Conservation (phyloP, 176 grass and related monocot genomes). For the Triticum aestivum region DNA sequence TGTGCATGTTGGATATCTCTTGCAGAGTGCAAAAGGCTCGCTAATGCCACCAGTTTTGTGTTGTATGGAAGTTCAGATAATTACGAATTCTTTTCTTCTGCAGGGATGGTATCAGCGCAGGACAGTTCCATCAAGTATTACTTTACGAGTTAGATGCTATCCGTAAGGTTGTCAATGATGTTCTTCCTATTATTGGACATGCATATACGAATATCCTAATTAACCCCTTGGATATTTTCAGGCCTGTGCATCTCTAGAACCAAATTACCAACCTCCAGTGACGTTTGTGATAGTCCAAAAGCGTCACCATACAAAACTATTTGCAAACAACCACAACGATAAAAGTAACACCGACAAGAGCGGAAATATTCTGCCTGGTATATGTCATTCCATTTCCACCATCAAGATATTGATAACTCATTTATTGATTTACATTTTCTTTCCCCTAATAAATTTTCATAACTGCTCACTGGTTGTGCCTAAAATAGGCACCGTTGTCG, state of each 20-base stretch:
- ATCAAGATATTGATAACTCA: neutral
- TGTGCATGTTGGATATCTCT: neutral
- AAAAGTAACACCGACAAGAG: slow-evolving; percentile 67
- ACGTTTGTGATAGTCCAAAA: slow-evolving; percentile 84
- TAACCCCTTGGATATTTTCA: slow-evolving; percentile 10
- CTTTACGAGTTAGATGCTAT: slow-evolving; percentile 77
- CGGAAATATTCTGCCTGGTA: slow-evolving; percentile 72
- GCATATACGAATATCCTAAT: neutral
- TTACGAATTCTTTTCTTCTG: neutral
- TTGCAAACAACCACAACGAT: slow-evolving; percentile 69
- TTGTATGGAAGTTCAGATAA: neutral
- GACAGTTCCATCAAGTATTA: slow-evolving; percentile 75
- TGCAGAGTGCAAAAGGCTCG: neutral
- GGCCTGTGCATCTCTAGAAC: slow-evolving; percentile 73
- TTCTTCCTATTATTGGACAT: neutral
- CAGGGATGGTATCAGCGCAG: slow-evolving; percentile 77
- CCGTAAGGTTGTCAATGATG: slow-evolving; percentile 45
- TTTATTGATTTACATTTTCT: neutral
- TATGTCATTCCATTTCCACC: neutral
- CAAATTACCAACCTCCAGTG: slow-evolving; percentile 73
- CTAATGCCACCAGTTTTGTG: neutral
- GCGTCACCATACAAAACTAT: slow-evolving; percentile 67
- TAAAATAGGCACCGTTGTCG: slow-evolving; percentile 54
- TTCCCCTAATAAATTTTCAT: neutral
- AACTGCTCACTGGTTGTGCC: neutral